Base-by-base conservation (phyloP, 371 early-diverging fungal genomes). In the Saksenaea vasiformis region DNA sequence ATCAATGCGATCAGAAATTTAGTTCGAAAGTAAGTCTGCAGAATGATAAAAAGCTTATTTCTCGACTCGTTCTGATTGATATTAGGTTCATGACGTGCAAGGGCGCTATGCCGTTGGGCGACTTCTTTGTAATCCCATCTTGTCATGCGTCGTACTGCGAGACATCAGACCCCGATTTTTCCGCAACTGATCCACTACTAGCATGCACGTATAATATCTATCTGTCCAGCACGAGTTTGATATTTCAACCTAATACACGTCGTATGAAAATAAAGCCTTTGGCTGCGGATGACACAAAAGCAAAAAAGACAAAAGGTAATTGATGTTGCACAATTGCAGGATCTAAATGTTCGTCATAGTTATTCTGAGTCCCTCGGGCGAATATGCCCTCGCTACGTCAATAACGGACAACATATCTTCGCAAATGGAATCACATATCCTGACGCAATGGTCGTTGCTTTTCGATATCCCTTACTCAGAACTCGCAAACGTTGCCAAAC, bases 221-320 rank as follows among this genome's bases (percentile, higher is more conserved):
- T 64, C 41, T 80, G 19, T 72, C 71, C 2, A 70, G 67, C 7
- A 78, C 78, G 13, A 76, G 76, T 37, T 44, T 80, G 8, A 64
- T 80, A 0, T 78, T 80, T 56, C 81, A 77, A 53, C 78, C 81
- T 17, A 67, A 67, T 61, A 64, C 70, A n/a, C 71, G 72, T 15
- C 74, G 74, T 24, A 69, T 78, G 54, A 59, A 70, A 54, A 22
- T 80, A 1, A 59, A 64, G 31, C 60, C 68, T 9, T 58, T 76
- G 5, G 51, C 68, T 7, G 11, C 36, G 1, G 53, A 65, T 27
- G 73, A 73, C n/a, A 51, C 73, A 9, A 51, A 67, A 35, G 51
- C 47, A 17, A 26, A 47, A 54, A 73, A 68, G 17, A 63, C 65
- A 36, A 72, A 62, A 65, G 74, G 76, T 76, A 39, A 53, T 57